Conservation (phyloP, 2,329 filamentous ascomycete species). For the Aspergillus sojae region DNA sequence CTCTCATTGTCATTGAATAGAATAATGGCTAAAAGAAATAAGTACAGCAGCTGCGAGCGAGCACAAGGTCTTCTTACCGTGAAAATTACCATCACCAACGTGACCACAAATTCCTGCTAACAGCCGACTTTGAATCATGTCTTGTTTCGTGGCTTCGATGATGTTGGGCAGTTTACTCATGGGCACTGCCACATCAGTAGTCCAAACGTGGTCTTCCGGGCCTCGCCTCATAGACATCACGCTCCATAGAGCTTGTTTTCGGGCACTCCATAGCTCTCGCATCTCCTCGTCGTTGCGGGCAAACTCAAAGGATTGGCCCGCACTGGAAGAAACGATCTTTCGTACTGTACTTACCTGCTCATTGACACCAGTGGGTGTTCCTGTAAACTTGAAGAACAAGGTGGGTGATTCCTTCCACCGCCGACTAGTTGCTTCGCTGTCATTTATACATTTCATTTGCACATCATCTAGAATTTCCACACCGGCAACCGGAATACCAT, state of each 20-base stretch:
- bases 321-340: conserved; percentile 57
- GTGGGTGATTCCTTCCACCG: conserved; percentile 71
- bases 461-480: conserved; percentile 91
- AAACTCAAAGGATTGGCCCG: conserved; percentile 67
- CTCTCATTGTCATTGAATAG: conserved; percentile 63
- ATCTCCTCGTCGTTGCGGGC: conserved; percentile 66
- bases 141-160: conserved; percentile 69
- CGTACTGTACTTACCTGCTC: conserved; percentile 65
- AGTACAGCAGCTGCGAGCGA: neutral
- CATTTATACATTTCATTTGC: conserved; percentile 76
- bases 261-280: conserved; percentile 71
- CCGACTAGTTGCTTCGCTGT: conserved; percentile 47
- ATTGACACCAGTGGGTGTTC: conserved; percentile 64
- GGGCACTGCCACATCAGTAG: conserved; percentile 79
- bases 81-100: conserved; percentile 75
- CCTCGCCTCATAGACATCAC: conserved; percentile 66
- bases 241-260: conserved; percentile 75
- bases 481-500: conserved; percentile 84
- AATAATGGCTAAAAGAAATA: conserved; percentile 54
- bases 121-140: conserved; percentile 65
- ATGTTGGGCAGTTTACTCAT: conserved; percentile 72
- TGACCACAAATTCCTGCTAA: conserved; percentile 70
- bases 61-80: conserved; percentile 53
- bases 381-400: conserved; percentile 75
- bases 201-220: conserved; percentile 69